A percentile compares a stretch with the other conserved stretches of the same genome.
Conservation (phyloP, 345 rosid species). For the Citrus maxima region DNA sequence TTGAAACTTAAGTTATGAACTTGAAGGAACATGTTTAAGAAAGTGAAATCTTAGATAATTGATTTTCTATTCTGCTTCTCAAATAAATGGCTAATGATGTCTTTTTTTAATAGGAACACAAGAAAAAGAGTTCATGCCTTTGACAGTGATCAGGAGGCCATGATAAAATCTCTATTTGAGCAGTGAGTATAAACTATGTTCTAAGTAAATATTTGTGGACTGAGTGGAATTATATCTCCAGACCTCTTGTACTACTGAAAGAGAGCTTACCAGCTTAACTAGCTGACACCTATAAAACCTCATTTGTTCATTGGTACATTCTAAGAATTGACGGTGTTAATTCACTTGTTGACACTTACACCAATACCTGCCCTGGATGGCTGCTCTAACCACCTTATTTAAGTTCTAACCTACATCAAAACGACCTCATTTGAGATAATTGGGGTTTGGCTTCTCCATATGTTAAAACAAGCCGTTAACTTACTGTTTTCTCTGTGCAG, state of each 20-base stretch:
- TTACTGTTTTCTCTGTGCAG: slow-evolving; percentile 30
- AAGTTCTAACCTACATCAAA: background rate
- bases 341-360: background rate
- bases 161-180: slow-evolving; percentile 62
- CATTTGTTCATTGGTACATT: background rate
- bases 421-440: background rate
- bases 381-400: background rate
- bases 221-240: background rate
- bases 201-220: background rate
- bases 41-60: background rate
- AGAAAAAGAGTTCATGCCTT: slow-evolving; percentile 68
- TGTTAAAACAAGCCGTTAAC: slow-evolving; percentile 8
- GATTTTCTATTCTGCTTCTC: slow-evolving; percentile 12
- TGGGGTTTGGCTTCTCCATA: background rate
- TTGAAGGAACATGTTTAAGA: background rate
- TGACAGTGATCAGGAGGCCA: slow-evolving; percentile 75
- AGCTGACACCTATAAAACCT: background rate
- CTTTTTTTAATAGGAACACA: slow-evolving; percentile 48
- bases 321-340: background rate
- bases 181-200: slow-evolving; percentile 51
- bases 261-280: background rate
- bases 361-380: background rate
- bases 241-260: background rate
- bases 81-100: slow-evolving; percentile 14
- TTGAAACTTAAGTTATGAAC: slow-evolving; percentile 11